phyloP scores from a whole-genome alignment of 2,329 filamentous ascomycete genomes.

The Penicillium nordicum region DNA sequence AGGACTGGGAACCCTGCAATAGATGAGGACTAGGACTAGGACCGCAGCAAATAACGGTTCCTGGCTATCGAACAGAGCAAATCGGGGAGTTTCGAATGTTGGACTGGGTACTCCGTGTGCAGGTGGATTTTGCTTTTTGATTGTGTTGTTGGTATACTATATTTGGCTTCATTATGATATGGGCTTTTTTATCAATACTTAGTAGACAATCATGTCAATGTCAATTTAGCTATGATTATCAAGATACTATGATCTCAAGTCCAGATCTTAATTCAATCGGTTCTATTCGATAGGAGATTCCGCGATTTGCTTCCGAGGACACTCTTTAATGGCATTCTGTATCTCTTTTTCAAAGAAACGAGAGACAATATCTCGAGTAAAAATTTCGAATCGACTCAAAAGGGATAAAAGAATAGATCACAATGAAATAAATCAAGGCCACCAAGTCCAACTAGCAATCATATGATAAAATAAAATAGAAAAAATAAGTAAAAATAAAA shows the following conservation, averaged over 20 bases:
- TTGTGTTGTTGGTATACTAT: not conserved
- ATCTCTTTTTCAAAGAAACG: slow-evolving; percentile 3
- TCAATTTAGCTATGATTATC: not conserved
- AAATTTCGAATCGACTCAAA: not conserved
- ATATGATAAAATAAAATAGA: not conserved
- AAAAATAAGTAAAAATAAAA: not conserved
- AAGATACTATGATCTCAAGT: not conserved
- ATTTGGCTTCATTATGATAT: not conserved
- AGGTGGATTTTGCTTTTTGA: not conserved
- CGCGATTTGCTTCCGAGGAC: not conserved
- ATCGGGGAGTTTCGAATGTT: slow-evolving; percentile 18
- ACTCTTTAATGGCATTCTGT: slow-evolving; percentile 18
- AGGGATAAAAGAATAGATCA: slow-evolving; percentile 7
- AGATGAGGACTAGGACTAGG: slow-evolving; percentile 13
- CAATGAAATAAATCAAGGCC: slow-evolving; percentile 8
- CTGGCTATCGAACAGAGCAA: slow-evolving; percentile 14
- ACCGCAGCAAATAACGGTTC: slow-evolving; percentile 26
- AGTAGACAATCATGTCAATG: not conserved
- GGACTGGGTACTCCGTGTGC: not conserved
- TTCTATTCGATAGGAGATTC: not conserved
- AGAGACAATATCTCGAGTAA: not conserved
- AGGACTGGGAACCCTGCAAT: slow-evolving; percentile 13
- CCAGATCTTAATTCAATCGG: not conserved
- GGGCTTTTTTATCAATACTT: not conserved
- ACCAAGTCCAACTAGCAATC: not conserved